Evolutionary conservation across 805 yeast species (phyloP).

Genomic region (Metschnikowia anglica): DNA sequence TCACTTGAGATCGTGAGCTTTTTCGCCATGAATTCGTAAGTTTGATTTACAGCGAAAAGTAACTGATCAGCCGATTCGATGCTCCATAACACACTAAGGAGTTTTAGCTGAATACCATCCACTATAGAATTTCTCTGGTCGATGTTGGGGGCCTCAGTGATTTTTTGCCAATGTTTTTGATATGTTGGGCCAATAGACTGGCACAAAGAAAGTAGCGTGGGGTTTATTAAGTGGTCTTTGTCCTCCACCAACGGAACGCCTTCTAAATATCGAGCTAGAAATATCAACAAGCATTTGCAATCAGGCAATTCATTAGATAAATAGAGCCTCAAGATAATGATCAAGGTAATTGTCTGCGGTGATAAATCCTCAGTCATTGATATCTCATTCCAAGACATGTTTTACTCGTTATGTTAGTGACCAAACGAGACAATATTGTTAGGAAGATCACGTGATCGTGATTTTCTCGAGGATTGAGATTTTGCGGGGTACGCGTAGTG

Average conservation of each 20-base stretch:
- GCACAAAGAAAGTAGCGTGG: constrained; percentile 14
- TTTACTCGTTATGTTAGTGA: background rate
- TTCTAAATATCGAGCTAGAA: constrained; percentile 13
- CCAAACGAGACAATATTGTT: background rate
- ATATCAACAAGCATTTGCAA: constrained; percentile 8
- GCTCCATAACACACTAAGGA: constrained; percentile 38
- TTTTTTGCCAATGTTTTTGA: background rate
- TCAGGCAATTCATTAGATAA: constrained; percentile 38
- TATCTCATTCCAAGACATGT: constrained; percentile 1
- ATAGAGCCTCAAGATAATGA: constrained; percentile 49
- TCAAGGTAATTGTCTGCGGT: constrained; percentile 53
- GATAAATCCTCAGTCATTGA: constrained; percentile 40
- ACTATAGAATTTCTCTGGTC: background rate
- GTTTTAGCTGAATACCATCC: constrained; percentile 1
- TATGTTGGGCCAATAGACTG: constrained; percentile 4
- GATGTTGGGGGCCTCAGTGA: too few relatives aligned
- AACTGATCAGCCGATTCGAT: constrained; percentile 50
- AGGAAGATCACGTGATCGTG: background rate
- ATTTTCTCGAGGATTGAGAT: background rate
- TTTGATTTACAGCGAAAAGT: constrained; percentile 31
- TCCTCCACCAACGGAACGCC: constrained; percentile 11
- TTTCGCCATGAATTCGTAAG: constrained; percentile 15
- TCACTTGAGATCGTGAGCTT: constrained; percentile 14
- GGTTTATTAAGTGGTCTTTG: constrained; percentile 6
- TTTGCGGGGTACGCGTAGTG: constrained; percentile 1